Conservation (phyloP, 495 filamentous ascomycete species). For the Pseudevernia furfuracea region DNA sequence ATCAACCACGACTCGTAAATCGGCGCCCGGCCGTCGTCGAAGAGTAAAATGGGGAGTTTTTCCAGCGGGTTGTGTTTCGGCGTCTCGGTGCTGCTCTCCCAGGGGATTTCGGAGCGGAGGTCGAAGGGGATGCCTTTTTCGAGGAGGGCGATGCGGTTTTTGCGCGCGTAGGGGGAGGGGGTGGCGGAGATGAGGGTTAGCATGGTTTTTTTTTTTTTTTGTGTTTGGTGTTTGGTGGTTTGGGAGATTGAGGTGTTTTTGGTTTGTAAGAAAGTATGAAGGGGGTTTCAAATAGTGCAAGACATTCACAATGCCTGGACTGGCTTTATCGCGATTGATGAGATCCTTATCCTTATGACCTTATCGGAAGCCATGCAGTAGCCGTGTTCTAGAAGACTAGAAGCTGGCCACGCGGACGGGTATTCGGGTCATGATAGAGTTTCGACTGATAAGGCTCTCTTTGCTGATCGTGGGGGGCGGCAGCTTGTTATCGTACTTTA, state of each 20-base stretch:
- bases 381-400: not conserved
- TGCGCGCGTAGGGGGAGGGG: constrained; percentile 1
- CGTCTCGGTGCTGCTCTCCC: not conserved
- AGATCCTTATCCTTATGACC: no score
- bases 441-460: no score
- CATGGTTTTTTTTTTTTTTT: not conserved
- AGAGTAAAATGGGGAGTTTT: not conserved
- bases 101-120: not conserved
- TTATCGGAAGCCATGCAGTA: not conserved
- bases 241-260: not conserved
- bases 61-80: not conserved
- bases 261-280: no score
- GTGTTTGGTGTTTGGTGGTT: not conserved
- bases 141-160: not conserved
- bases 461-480: no score
- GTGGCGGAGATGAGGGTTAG: not conserved
- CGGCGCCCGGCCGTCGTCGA: not conserved
- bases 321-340: not conserved
- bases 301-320: not conserved
- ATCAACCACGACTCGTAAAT: not conserved
- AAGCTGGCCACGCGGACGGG: no score
- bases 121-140: not conserved
- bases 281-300: no score
- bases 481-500: no score
- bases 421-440: not conserved